Evolutionary conservation across 2,329 filamentous ascomycete species (phyloP).

Genomic region (Teratosphaeria gauchensis): DNA sequence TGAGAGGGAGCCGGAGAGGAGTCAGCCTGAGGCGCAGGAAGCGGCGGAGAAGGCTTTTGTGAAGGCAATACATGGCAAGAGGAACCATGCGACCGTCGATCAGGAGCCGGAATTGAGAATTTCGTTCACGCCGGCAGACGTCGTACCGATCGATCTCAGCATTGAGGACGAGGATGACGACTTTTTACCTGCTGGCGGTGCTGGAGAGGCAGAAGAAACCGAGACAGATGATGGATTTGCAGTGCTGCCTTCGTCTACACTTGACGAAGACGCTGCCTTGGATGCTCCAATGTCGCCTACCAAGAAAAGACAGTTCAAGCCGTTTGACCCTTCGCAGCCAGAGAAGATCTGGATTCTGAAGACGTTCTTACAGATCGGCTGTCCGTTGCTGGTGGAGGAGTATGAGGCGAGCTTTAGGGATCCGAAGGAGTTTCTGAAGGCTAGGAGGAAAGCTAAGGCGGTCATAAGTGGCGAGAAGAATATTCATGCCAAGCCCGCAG

Average conservation of each 20-base stretch:
- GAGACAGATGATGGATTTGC: slow-evolving; percentile 18
- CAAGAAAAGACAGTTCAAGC: slow-evolving; percentile 32
- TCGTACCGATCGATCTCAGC: slow-evolving; percentile 69
- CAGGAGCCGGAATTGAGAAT: slow-evolving; percentile 67
- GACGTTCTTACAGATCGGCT: slow-evolving; percentile 52
- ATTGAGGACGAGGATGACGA: slow-evolving; percentile 58
- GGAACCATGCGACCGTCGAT: slow-evolving; percentile 66
- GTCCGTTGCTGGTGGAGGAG: slow-evolving; percentile 54
- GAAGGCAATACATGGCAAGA: slow-evolving; percentile 55
- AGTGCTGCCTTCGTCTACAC: background rate
- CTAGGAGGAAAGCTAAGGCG: slow-evolving; percentile 13
- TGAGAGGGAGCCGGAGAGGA: slow-evolving; percentile 22
- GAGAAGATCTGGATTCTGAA: slow-evolving; percentile 62
- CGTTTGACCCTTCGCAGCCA: slow-evolving; percentile 56
- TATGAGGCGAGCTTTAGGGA: slow-evolving; percentile 46
- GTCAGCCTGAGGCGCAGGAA: slow-evolving; percentile 30
- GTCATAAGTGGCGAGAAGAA: background rate
- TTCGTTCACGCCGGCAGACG: slow-evolving; percentile 62
- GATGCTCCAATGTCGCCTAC: slow-evolving; percentile 27
- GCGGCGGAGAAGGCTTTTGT: slow-evolving; percentile 48
- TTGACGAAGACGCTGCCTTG: background rate
- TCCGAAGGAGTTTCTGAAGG: slow-evolving; percentile 19
- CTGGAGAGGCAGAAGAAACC: slow-evolving; percentile 24
- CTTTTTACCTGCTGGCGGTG: slow-evolving; percentile 28
- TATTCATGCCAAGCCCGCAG: background rate